Evolutionary conservation across 345 rosid genomes (phyloP), one percentile per base, ranked within the genome.

Genomic region (Euphorbia pulcherrima): DNA sequence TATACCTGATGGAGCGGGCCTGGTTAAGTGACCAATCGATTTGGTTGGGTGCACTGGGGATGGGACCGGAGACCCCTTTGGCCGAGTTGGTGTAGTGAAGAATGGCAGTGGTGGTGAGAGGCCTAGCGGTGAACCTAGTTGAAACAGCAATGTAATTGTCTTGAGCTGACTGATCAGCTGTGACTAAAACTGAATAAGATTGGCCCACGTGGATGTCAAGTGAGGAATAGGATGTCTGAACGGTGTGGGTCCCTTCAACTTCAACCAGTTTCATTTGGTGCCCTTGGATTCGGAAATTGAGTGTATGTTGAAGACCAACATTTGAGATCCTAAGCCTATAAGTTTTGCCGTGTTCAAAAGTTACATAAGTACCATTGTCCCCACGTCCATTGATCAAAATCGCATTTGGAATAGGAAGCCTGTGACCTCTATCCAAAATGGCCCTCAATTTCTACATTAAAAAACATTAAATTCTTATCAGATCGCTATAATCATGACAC

Each of bases 201-300:
- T 93, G 98, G 8, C 98, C 96, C 57, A 87, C 90, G 54, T 90
- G 97, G 57, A 93, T 73, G 69, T 90, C 98, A 17, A 93, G 77
- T 0, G 90, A 84, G 1, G 84, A 71, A 69, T 85, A 87, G 16
- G 76, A 65, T 60, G 83, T 78, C 69, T 93, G 98, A 29, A 88
- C 58, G 0, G 98, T 89, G 75, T 93, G 96, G 18, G 94, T 90
- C 29, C 98, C 98, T 63, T 93, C 97, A 0, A 89, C 96, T 79
- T 93, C 98, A 8, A 93, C 91, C 39, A 93, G 84, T 78, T 81
- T 83, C 92, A 93, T 75, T 44, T 44, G 71, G 80, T 93, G 98
- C 35, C 86, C 92, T 37, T 79, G 81, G 52, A 93, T 83, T 3
- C 88, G 83, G 62, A 93, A 87, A 68, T 85, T 90, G 24, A 93